Percentiles rank a stretch among this genome's conserved stretches.
These are phyloP conservation scores for Mycena pura DNA, from an alignment of 768 basidiomycete genomes.

Conservation along the genomic window DNA sequence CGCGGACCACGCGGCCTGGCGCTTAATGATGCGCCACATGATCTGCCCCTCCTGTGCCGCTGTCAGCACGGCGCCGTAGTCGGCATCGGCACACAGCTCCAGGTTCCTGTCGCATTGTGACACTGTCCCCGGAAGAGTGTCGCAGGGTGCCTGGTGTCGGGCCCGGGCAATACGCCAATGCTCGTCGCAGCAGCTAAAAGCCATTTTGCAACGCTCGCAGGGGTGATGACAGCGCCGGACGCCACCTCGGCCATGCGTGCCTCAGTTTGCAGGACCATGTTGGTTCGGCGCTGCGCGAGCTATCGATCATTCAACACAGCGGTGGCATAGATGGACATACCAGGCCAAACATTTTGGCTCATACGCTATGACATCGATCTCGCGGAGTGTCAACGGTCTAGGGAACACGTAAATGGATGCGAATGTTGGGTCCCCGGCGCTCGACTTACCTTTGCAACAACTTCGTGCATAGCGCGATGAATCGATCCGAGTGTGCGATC, in stretches of 20 bases:
- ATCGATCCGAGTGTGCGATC: background rate
- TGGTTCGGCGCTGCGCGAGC: constrained; percentile 1
- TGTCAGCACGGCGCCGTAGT: background rate
- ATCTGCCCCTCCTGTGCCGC: background rate
- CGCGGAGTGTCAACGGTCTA: background rate
- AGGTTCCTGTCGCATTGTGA: constrained; percentile 14
- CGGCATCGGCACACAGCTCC: background rate
- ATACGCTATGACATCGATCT: background rate
- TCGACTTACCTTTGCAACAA: background rate
- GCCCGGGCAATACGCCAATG: constrained; percentile 10
- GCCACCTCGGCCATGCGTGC: background rate
- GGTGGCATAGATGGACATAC: background rate
- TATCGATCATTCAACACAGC: background rate
- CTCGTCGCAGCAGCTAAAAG: constrained; percentile 9
- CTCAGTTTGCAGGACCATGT: background rate
- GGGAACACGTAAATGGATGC: background rate
- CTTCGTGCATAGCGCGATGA: constrained; percentile 3
- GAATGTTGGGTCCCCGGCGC: background rate
- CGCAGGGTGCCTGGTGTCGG: background rate
- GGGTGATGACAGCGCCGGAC: background rate
- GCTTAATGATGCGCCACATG: constrained; percentile 9
- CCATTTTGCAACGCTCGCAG: constrained; percentile 9
- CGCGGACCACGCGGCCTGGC: background rate
- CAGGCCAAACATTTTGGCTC: constrained; percentile 14
- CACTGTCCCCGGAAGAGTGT: background rate